phyloP scores from a whole-genome alignment of 306 rosid genomes.

The Canavalia gladiata region DNA sequence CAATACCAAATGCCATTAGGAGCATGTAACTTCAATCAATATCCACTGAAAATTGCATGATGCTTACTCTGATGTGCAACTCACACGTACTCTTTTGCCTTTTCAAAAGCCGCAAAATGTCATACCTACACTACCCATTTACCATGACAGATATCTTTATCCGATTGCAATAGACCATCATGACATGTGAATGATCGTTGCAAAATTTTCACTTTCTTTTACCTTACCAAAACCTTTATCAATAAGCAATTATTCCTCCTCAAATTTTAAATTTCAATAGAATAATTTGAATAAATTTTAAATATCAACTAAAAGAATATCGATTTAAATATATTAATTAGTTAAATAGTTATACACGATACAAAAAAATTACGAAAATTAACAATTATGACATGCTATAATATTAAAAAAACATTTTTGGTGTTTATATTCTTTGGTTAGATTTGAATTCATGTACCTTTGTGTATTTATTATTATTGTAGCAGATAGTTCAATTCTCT shows the following conservation, averaged over 20 bases:
- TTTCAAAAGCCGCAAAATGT: constrained; percentile 38
- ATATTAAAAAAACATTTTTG: too few species aligned
- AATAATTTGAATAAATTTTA: too few species aligned
- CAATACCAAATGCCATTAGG: constrained; percentile 50
- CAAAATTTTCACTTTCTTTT: constrained; percentile 17
- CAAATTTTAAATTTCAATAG: not conserved
- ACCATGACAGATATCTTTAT: constrained; percentile 43
- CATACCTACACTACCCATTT: constrained; percentile 39
- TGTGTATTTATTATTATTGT: too few species aligned
- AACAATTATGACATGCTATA: too few species aligned
- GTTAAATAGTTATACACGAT: too few species aligned
- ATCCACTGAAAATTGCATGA: constrained; percentile 34
- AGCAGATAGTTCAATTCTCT: too few species aligned
- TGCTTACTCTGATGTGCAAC: constrained; percentile 34
- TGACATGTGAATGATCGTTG: constrained; percentile 12
- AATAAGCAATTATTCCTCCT: not conserved
- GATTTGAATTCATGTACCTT: too few species aligned
- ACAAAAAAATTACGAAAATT: too few species aligned
- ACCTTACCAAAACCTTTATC: not conserved
- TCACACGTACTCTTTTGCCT: constrained; percentile 26
- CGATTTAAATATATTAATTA: too few species aligned
- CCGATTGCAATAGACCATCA: constrained; percentile 46
- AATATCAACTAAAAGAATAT: too few species aligned
- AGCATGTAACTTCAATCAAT: constrained; percentile 55
- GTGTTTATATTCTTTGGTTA: too few species aligned